Evolutionary conservation across 371 early-diverging fungal species (phyloP), one percentile per base, ranked within the genome.

Genomic region (Mucor indicus): DNA sequence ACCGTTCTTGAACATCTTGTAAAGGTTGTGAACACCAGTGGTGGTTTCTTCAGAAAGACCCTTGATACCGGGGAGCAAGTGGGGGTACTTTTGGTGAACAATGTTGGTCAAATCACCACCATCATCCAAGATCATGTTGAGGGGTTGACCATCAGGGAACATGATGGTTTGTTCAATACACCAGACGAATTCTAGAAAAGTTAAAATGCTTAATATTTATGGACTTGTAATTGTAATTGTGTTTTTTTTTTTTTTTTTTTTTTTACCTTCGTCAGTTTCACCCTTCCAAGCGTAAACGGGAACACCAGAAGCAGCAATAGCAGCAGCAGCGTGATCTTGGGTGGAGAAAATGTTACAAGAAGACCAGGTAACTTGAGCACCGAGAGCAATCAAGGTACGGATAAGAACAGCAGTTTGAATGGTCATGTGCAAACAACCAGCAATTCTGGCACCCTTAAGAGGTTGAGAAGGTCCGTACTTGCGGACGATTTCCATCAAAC

Each of bases 331-430:
- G 66, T 98, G 98, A 76, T 98, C 97, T 75, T 98, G 98, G 49
- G 99, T 98, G 55, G 97, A 96, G 88, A 97, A 96, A 63, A 96
- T 96, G 91, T 98, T 98, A 83, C 98, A 98, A 48, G 95, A 94
- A 60, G 94, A 91, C 99, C 99, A 98, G 71, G 98, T 82, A 38
- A 98, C 95, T 68, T 96, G 85, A 50, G 99, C 99, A 72, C 99
- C 99, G 54, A 98, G 86, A 52, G 84, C 89, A 52, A 84, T 81
- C 55, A 98, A 82, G 52, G 98, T 96, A 83, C 98, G 98, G 79
- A 98, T 96, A 60, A 98, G 85, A 53, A 98, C 95, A 50, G 98
- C 99, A 38, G 98, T 97, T 84, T 98, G 57, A 49, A 98, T 92
- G 73, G 97, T 98, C 97, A 96, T 98, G 84, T 98, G 98, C 63